phyloP scores from a whole-genome alignment of 768 basidiomycete genomes.

The Tricholoma flavovirens region DNA sequence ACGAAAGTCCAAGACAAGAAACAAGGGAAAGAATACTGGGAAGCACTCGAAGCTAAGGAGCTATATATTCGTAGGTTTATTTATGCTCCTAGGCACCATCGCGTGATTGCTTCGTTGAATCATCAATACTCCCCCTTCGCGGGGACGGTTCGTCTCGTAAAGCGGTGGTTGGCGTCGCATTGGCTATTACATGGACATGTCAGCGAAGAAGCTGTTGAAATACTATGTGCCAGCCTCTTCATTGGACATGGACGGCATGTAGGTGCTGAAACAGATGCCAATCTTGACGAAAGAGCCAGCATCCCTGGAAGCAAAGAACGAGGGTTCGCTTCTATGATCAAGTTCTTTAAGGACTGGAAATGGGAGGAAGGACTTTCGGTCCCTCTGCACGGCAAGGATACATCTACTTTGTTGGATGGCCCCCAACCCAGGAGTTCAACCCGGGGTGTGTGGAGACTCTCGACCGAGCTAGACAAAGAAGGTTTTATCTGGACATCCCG shows the following conservation, averaged over 20 bases:
- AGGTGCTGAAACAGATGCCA: constrained; percentile 24
- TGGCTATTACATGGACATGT: constrained; percentile 77
- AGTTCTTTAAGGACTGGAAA: constrained; percentile 75
- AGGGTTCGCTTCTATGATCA: constrained; percentile 71
- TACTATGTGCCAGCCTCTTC: constrained; percentile 79
- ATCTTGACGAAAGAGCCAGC: constrained; percentile 31
- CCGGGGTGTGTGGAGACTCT: constrained; percentile 66
- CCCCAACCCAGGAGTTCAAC: constrained; percentile 20
- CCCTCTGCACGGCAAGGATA: constrained; percentile 55
- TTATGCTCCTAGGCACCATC: constrained; percentile 79
- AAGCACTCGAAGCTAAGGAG: constrained; percentile 52
- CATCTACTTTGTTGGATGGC: constrained; percentile 16
- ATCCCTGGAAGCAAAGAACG: constrained; percentile 74
- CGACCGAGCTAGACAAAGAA: constrained; percentile 68
- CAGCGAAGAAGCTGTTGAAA: constrained; percentile 73
- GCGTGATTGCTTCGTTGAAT: constrained; percentile 70
- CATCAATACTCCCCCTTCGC: constrained; percentile 79
- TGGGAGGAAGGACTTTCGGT: constrained; percentile 75
- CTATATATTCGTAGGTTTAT: constrained; percentile 68
- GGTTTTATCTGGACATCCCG: constrained; percentile 74
- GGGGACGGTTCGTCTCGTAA: constrained; percentile 80
- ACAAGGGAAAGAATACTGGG: constrained; percentile 44
- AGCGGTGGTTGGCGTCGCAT: constrained; percentile 90
- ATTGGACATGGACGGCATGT: constrained; percentile 42
- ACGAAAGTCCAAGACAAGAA: constrained; percentile 24